Percentiles rank a stretch among this genome's conserved stretches.
These are phyloP conservation scores for Paraphaeosphaeria sporulosa DNA, from an alignment of 2,329 filamentous ascomycete genomes.

Conservation along the genomic window DNA sequence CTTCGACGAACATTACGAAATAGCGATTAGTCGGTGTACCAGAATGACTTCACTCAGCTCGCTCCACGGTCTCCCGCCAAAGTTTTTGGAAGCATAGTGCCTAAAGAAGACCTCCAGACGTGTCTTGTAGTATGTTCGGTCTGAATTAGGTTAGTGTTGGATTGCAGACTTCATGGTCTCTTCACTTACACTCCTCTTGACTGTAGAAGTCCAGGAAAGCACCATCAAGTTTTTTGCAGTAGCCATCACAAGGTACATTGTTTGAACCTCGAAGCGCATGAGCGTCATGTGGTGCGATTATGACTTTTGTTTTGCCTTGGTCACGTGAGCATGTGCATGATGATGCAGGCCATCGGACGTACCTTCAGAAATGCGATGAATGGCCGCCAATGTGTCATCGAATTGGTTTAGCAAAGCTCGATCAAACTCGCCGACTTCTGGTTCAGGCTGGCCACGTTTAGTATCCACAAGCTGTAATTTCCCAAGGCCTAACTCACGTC, in stretches of 20 bases:
- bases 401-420: conserved; percentile 42
- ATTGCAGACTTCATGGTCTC: not conserved
- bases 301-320: conserved; percentile 44
- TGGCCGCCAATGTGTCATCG: conserved; percentile 45
- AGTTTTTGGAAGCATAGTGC: conserved; percentile 46
- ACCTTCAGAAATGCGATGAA: conserved; percentile 45
- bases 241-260: conserved; percentile 44
- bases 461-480: not conserved
- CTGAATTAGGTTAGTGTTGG: conserved; percentile 16
- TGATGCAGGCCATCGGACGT: not conserved
- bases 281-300: conserved; percentile 46
- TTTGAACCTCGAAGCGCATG: conserved; percentile 42
- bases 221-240: conserved; percentile 40
- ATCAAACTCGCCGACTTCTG: conserved; percentile 41
- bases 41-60: conserved; percentile 42
- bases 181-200: conserved; percentile 31
- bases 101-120: conserved; percentile 45
- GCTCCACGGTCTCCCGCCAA: conserved; percentile 39
- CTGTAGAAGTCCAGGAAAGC: conserved; percentile 49
- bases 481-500: conserved; percentile 31
- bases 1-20: not conserved
- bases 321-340: conserved; percentile 6
- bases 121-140: conserved; percentile 39
- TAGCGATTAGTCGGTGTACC: conserved; percentile 23
- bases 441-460: conserved; percentile 34